A percentile compares a stretch with the other conserved stretches of the same genome.
These are phyloP conservation scores for Cyclotella kingstonii DNA, from an alignment of 108 stramenopile genomes.

Conservation along the genomic window DNA sequence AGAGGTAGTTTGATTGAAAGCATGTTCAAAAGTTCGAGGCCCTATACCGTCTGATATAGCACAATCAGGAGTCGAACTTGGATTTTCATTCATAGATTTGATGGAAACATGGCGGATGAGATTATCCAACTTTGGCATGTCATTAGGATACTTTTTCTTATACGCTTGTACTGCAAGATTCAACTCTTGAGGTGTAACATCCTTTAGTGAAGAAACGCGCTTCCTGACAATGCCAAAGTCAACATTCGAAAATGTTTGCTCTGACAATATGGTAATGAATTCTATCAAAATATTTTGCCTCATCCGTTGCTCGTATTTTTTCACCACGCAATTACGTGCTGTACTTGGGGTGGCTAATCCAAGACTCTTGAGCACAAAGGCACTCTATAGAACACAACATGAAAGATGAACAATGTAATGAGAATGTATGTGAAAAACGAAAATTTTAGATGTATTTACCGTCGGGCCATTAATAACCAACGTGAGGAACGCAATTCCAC, in stretches of 20 bases:
- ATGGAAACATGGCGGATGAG: slow-evolving; percentile 1
- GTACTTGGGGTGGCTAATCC: slow-evolving; percentile 13
- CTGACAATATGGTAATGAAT: slow-evolving; percentile 8
- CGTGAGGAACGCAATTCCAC: slow-evolving; percentile 62
- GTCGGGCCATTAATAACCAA: slow-evolving; percentile 58
- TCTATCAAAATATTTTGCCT: slow-evolving; percentile 5
- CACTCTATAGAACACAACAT: neutral
- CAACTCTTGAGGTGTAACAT: slow-evolving; percentile 19
- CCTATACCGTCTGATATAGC: too few relatives aligned
- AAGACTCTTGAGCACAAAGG: slow-evolving; percentile 37
- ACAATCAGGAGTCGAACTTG: too few relatives aligned
- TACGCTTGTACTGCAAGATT: slow-evolving; percentile 10
- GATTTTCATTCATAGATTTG: too few relatives aligned
- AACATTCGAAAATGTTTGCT: slow-evolving; percentile 9
- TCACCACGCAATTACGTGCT: slow-evolving; percentile 13
- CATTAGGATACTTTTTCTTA: slow-evolving; percentile 7
- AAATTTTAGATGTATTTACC: slow-evolving; percentile 23
- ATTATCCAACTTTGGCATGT: slow-evolving; percentile 7
- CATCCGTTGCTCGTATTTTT: slow-evolving; percentile 22
- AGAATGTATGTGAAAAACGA: slow-evolving; percentile 24
- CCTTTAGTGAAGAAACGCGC: slow-evolving; percentile 20
- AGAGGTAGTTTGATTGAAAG: too few relatives aligned
- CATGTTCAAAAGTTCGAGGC: too few relatives aligned
- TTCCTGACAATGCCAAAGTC: slow-evolving; percentile 27
- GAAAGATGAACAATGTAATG: neutral